Evolutionary conservation across 2,329 filamentous ascomycete genomes (phyloP), one percentile per base, ranked within the genome.

Genomic region (Phialophora macrospora): DNA sequence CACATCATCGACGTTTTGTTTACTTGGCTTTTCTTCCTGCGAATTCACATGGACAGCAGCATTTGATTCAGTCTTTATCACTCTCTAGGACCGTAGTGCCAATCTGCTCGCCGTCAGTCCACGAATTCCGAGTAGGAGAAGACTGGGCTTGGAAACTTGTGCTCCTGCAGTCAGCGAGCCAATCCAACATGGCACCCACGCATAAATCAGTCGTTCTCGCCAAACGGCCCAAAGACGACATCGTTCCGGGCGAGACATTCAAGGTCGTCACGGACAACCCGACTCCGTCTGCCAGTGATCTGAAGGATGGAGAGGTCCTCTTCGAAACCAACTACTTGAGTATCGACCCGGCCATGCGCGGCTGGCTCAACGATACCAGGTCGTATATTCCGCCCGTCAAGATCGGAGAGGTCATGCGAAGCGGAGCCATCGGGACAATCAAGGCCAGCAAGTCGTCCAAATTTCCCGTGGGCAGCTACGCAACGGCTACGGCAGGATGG

Each of bases 271-370:
- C 86, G 72, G 80, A 79, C 55, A 77, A 80, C 1, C 80, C 84
- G 1, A 80, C 85, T 3, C 75, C 81, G 6, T 71, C 74, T 1
- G 77, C 78, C 46, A 72, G 74, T 0, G 80, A 85, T 66, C 80
- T 90, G 49, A 83, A 88, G 74, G 67, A 75, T 80, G 88, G 88
- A 70, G 79, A 91, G 73, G 80, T 91, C 62, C 81, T 92, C 65
- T 80, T 83, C 64, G 79, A 82, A 64, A 79, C 79, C 1, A 80
- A 89, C 66, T 91, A 91, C 73, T 81, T 91, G 52, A 88, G 87
- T 9, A 81, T 92, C 46, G 90, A 92, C 77, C 89, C 90, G 1
- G 88, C 89, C n/a, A 91, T 91, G 89, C 84, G 90, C 72, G 86
- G 86, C 65, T 91, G 88, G 88, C 77, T 92, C 22, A 89, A 78